Evolutionary conservation across 2,329 filamentous ascomycete genomes (phyloP).

Genomic region (Gnomoniopsis sp.): DNA sequence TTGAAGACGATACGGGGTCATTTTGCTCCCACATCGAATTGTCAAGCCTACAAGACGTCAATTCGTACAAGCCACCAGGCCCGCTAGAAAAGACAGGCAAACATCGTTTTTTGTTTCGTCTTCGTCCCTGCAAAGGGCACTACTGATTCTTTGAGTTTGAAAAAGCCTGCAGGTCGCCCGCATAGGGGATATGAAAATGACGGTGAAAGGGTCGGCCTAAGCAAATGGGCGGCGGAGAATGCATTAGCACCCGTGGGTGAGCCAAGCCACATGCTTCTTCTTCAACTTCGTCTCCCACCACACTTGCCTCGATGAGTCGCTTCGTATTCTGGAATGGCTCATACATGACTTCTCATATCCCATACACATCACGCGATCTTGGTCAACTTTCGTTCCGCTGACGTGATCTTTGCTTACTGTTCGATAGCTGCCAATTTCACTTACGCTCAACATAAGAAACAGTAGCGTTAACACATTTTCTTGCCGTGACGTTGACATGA

Average conservation of each 20-base stretch:
- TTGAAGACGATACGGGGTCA: conserved; percentile 9
- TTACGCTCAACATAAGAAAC: conserved; percentile 36
- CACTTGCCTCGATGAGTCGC: too few species aligned
- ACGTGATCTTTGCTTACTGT: conserved; percentile 3
- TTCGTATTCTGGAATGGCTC: too few species aligned
- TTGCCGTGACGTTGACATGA: too few species aligned
- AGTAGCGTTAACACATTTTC: conserved; percentile 12
- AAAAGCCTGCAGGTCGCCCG: conserved; percentile 33
- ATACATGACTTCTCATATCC: background rate
- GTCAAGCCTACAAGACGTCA: conserved; percentile 29
- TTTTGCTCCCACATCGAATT: conserved; percentile 6
- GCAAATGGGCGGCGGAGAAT: conserved; percentile 38
- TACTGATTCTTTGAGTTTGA: conserved; percentile 30
- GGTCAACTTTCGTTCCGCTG: background rate
- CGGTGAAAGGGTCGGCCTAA: conserved; percentile 33
- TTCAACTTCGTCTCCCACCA: background rate
- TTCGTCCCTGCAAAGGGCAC: conserved; percentile 38
- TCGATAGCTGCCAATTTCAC: conserved; percentile 38
- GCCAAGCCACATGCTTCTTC: conserved; percentile 26
- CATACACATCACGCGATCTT: background rate
- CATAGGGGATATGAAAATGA: conserved; percentile 38
- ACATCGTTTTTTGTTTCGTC: conserved; percentile 42
- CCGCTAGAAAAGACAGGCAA: conserved; percentile 39
- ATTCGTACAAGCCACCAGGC: conserved; percentile 38
- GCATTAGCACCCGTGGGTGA: conserved; percentile 38